Percentiles rank a stretch among this genome's conserved stretches.
These are phyloP conservation scores for Baorangia bicolor DNA, from an alignment of 768 basidiomycete genomes.

Conservation along the genomic window DNA sequence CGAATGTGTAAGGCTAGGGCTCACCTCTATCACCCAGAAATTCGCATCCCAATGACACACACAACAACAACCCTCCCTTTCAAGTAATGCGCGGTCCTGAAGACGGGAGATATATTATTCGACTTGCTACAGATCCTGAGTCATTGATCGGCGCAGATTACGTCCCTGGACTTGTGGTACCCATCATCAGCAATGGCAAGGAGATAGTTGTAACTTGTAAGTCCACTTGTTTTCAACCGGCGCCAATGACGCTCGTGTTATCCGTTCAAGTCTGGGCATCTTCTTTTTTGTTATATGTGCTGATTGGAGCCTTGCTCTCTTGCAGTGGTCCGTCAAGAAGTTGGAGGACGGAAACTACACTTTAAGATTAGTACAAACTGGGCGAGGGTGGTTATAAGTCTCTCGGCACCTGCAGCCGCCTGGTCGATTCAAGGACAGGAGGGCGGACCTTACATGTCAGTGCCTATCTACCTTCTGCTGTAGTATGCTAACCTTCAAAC, in stretches of 20 bases:
- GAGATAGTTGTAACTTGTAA: too few species aligned
- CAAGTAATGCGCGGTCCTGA: background rate
- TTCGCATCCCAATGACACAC: background rate
- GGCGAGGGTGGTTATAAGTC: background rate
- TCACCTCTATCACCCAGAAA: background rate
- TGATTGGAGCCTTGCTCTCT: background rate
- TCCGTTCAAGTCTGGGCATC: background rate
- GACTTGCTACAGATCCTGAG: background rate
- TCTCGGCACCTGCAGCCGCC: fast-evolving
- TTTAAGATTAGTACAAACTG: background rate
- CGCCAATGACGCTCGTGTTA: background rate
- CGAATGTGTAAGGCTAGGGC: background rate
- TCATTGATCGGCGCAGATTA: background rate
- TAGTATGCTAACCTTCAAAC: background rate
- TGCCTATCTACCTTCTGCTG: too few species aligned
- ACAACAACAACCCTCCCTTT: background rate
- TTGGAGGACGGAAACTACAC: background rate
- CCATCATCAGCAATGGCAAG: background rate
- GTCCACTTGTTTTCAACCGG: background rate
- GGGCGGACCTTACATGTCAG: background rate
- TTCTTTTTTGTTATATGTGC: background rate
- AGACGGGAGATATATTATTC: background rate
- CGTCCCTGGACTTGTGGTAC: fast-evolving
- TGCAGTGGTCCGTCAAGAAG: background rate
- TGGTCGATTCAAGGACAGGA: background rate